phyloP scores from a whole-genome alignment of 179 eudicot species.

The Beta macrorhiza region DNA sequence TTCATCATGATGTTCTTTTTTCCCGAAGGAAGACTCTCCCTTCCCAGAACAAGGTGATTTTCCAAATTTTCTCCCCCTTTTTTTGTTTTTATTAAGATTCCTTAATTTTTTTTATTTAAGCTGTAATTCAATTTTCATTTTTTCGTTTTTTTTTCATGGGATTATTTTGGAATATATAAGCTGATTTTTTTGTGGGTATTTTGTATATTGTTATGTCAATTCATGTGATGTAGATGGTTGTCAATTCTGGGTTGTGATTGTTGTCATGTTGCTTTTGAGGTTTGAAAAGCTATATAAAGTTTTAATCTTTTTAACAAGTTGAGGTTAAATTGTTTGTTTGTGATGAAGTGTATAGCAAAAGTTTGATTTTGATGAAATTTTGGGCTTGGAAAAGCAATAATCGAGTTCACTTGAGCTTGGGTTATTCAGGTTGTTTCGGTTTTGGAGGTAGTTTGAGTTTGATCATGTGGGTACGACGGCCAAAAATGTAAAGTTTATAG shows the following conservation, averaged over 20 bases:
- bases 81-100: no score
- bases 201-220: neutral
- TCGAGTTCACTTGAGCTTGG: neutral
- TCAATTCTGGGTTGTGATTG: constrained; percentile 7
- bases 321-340: constrained; percentile 6
- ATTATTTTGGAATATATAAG: neutral
- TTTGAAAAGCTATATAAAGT: no score
- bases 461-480: no score
- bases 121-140: neutral
- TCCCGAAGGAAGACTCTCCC: constrained; percentile 21
- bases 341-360: neutral
- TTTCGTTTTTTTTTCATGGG: neutral
- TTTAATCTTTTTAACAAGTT: neutral
- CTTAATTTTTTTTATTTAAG: neutral
- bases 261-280: neutral
- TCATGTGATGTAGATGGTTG: constrained; percentile 13
- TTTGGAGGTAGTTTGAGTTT: constrained; percentile 11
- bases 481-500: neutral
- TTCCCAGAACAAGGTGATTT: constrained; percentile 25
- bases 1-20: constrained; percentile 37
- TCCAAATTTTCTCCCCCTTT: neutral
- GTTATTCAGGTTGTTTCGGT: neutral
- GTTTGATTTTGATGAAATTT: constrained; percentile 8
- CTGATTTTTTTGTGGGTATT: neutral
- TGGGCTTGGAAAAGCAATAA: neutral